Evolutionary conservation across 2,329 filamentous ascomycete species (phyloP), one percentile per base, ranked within the genome.

Genomic region (Pseudopyrenochaeta lycopersici): DNA sequence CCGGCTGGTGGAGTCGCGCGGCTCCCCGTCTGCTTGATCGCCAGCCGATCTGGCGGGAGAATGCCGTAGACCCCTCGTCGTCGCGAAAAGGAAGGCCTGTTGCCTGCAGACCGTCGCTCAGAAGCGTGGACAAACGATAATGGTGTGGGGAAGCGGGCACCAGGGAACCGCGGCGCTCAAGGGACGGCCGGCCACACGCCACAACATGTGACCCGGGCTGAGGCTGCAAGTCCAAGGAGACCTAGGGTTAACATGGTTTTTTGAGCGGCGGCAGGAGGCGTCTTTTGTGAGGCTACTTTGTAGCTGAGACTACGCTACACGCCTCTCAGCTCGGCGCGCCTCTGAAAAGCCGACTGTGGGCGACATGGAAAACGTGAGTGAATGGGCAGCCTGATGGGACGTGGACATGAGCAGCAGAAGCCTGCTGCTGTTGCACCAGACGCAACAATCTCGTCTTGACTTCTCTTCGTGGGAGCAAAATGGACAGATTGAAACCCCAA

Each of bases 1-100:
- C 58, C 36, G 52, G 52, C 47, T 48, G 54, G 51, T 54, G 47
- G 52, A 63, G 57, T 60, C 46, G 53, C 51, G 55, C 52, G 54
- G 45, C 46, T 58, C 48, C 43, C 46, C 39, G 23, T 27, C 23
- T 49, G 41, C 49, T 46, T 52, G 52, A 48, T 53, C 49, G 46
- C 43, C 49, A 44, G 58, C 17, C 39, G 56, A 54, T 60, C 49
- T 49, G 56, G 58, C 60, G 60, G 54, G 54, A 52, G 32, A 31
- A 7, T n/a, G n/a, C n/a, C n/a, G n/a, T 30, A 20, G 33, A 39
- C 39, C 46, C 35, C 36, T 46, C 27, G 54, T 41, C 39, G 36
- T 33, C 35, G 51, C 41, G 48, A 48, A 51, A 31, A 46, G 40
- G 48, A 36, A 41, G 33, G 52, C 23, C 40, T 52, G 45, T 46